phyloP scores from a whole-genome alignment of 2,329 filamentous ascomycete species.

The Aspergillus sp. region DNA sequence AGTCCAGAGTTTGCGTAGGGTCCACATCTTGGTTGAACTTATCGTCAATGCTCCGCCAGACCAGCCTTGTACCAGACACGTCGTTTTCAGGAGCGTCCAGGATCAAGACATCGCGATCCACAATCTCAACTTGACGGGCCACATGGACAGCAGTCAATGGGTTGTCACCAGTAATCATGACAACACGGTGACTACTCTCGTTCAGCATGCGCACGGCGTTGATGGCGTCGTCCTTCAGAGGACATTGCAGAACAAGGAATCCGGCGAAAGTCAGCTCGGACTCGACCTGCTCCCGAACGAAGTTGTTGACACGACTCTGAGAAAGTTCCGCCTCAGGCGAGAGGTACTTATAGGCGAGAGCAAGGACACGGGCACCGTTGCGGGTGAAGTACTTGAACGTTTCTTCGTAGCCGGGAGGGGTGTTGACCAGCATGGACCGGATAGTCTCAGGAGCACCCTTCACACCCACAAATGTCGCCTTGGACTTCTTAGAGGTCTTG shows the following conservation, averaged over 20 bases:
- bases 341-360: constrained; percentile 90
- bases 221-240: constrained; percentile 93
- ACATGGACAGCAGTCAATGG: constrained; percentile 95
- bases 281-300: constrained; percentile 92
- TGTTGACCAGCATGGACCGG: constrained; percentile 80
- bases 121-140: constrained; percentile 92
- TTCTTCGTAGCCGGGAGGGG: constrained; percentile 89
- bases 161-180: constrained; percentile 99
- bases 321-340: constrained; percentile 78
- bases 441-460: constrained; percentile 98
- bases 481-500: constrained; percentile 71
- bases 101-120: constrained; percentile 92
- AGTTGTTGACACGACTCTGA: constrained; percentile 81
- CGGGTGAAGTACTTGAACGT: constrained; percentile 98
- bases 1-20: constrained; percentile 74
- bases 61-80: constrained; percentile 72
- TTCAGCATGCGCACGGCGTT: constrained; percentile 95
- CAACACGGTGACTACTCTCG: constrained; percentile 95
- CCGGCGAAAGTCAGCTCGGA: constrained; percentile 82
- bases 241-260: constrained; percentile 92
- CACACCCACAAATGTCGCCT: constrained; percentile 87
- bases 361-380: constrained; percentile 90
- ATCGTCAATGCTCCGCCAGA: constrained; percentile 96
- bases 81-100: constrained; percentile 93
- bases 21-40: constrained; percentile 83